phyloP scores from a whole-genome alignment of 2,329 filamentous ascomycete genomes.

The Alternaria sp. region DNA sequence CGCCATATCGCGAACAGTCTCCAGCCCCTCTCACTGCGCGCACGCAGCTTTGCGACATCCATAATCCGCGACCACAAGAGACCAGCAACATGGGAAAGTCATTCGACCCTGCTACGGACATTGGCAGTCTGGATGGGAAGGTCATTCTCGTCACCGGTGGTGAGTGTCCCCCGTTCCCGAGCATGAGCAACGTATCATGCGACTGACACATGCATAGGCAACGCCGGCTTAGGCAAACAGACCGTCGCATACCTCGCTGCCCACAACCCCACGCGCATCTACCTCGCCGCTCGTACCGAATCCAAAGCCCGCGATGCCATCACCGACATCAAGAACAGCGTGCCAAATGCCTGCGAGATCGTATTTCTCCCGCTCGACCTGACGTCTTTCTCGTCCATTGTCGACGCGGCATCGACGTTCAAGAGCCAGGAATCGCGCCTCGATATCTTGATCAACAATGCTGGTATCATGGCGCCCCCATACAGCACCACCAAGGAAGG shows the following conservation, averaged over 20 bases:
- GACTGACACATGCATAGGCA: conserved; percentile 41
- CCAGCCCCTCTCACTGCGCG: conserved; percentile 1
- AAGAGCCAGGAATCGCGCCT: conserved; percentile 46
- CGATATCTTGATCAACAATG: conserved; percentile 57
- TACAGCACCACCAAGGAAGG: conserved; percentile 54
- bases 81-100: conserved; percentile 23
- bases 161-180: conserved; percentile 14
- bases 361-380: conserved; percentile 52
- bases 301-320: conserved; percentile 53
- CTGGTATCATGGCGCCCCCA: conserved; percentile 51
- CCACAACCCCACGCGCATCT: conserved; percentile 55
- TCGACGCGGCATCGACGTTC: conserved; percentile 47
- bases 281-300: conserved; percentile 54
- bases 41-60: conserved; percentile 15
- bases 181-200: not conserved
- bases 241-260: conserved; percentile 53
- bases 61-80: conserved; percentile 1
- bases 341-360: conserved; percentile 46
- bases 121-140: conserved; percentile 38
- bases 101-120: conserved; percentile 36
- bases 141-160: conserved; percentile 47
- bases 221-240: conserved; percentile 56
- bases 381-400: conserved; percentile 50
- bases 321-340: conserved; percentile 43
- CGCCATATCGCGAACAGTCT: conserved; percentile 5